Conservation (phyloP, 108 stramenopile species). For the Cyclotella distinguenda region DNA sequence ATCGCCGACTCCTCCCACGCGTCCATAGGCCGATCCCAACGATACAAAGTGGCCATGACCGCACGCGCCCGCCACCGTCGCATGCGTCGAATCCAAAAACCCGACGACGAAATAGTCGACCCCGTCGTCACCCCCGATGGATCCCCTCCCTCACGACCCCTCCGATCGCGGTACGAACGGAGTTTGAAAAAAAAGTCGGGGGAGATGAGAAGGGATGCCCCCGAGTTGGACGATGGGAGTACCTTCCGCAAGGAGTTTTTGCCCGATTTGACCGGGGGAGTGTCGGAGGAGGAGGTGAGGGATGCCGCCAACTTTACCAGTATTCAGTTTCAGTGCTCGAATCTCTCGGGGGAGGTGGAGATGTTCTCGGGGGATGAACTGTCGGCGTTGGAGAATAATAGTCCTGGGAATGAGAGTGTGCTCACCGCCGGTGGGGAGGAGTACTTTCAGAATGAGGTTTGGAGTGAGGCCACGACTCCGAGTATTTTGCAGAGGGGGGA, state of each 20-base stretch:
- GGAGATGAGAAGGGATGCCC: too few relatives aligned
- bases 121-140: neutral
- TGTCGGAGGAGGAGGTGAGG: constrained; percentile 25
- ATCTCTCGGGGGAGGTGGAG: constrained; percentile 25
- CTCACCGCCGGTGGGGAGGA: neutral
- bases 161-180: neutral
- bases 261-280: constrained; percentile 1
- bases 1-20: neutral
- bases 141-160: neutral
- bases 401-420: neutral
- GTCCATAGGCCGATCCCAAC: constrained; percentile 2
- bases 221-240: too few relatives aligned
- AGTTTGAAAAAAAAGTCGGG: too few relatives aligned
- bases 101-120: neutral
- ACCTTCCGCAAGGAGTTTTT: constrained; percentile 2
- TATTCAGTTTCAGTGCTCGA: constrained; percentile 29
- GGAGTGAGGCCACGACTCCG: constrained; percentile 27
- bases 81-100: constrained; percentile 29
- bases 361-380: constrained; percentile 26
- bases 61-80: constrained; percentile 27
- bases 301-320: constrained; percentile 43
- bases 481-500: constrained; percentile 38
- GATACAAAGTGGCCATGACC: constrained; percentile 33
- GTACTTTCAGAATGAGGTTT: constrained; percentile 33
- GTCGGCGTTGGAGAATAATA: neutral